Evolutionary conservation across 495 filamentous ascomycete species (phyloP).

Genomic region (Pseudomonodictys pantanalensis): DNA sequence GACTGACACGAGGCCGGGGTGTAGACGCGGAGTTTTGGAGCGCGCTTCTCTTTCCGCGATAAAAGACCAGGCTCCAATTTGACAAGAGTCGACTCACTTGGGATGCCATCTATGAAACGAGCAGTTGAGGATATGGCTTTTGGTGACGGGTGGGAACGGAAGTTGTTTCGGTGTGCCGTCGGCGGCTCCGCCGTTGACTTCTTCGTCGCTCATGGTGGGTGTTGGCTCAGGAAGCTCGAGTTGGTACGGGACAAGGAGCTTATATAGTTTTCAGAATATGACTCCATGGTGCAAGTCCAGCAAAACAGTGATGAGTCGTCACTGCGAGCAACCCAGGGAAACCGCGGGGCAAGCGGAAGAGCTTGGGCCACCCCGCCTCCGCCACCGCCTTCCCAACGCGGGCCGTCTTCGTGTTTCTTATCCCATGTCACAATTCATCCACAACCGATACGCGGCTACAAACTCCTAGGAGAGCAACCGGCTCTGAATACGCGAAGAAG

Average conservation of each 20-base stretch:
- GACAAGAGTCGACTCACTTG: conserved; percentile 58
- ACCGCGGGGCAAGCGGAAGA: not conserved
- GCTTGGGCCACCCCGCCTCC: not conserved
- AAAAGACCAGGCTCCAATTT: no score
- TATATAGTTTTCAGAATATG: no score
- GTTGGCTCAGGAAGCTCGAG: not conserved
- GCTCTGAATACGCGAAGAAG: no score
- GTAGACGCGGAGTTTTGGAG: no score
- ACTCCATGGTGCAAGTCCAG: no score
- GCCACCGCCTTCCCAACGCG: not conserved
- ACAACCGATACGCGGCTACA: no score
- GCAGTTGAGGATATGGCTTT: conserved; percentile 86
- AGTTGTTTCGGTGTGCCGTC: conserved; percentile 40
- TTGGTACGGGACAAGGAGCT: no score
- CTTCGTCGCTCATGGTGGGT: conserved; percentile 10
- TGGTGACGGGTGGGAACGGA: conserved; percentile 77
- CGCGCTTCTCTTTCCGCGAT: no score
- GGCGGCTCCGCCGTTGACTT: no score
- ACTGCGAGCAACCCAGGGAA: not conserved
- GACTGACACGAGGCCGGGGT: not conserved
- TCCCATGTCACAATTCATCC: not conserved
- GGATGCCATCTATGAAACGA: conserved; percentile 91
- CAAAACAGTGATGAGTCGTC: conserved; percentile 8
- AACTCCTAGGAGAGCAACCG: no score
- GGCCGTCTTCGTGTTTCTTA: not conserved